Evolutionary conservation across 2,329 filamentous ascomycete species (phyloP).

Genomic region (Aspergillus proliferans): DNA sequence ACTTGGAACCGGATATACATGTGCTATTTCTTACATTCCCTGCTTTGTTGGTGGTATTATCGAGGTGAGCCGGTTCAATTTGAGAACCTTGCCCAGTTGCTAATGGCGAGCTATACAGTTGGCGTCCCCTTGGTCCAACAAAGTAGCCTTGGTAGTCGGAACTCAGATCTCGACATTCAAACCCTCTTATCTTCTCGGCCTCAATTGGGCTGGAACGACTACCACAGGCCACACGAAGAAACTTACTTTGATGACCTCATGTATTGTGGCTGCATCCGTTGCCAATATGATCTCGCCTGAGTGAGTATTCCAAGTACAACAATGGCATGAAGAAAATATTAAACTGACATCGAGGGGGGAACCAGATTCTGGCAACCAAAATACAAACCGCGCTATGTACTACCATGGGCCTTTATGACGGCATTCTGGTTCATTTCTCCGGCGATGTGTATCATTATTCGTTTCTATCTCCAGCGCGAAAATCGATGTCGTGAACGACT

Average conservation of each 20-base stretch:
- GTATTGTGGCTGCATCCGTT: slow-evolving; percentile 5
- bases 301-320: slow-evolving; percentile 9
- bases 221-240: slow-evolving; percentile 7
- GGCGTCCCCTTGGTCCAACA: slow-evolving; percentile 17
- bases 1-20: slow-evolving; percentile 5
- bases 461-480: slow-evolving; percentile 5
- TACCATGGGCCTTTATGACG: slow-evolving; percentile 7
- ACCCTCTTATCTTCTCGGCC: slow-evolving; percentile 21
- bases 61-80: background rate
- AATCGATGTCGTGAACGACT: background rate
- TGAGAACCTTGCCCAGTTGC: too few relatives aligned
- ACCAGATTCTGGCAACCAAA: slow-evolving; percentile 6
- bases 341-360: background rate
- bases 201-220: slow-evolving; percentile 18
- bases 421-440: slow-evolving; percentile 7
- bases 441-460: slow-evolving; percentile 6
- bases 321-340: too few relatives aligned
- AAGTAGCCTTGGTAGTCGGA: slow-evolving; percentile 22
- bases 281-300: slow-evolving; percentile 23
- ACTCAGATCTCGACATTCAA: slow-evolving; percentile 26
- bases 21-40: slow-evolving; percentile 6
- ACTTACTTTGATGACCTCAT: slow-evolving; percentile 5
- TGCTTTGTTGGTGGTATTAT: slow-evolving; percentile 5
- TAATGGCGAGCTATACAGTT: background rate
- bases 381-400: slow-evolving; percentile 2